These are phyloP conservation scores for Gossypium turneri DNA, from an alignment of 345 rosid genomes.

Conservation along the genomic window DNA sequence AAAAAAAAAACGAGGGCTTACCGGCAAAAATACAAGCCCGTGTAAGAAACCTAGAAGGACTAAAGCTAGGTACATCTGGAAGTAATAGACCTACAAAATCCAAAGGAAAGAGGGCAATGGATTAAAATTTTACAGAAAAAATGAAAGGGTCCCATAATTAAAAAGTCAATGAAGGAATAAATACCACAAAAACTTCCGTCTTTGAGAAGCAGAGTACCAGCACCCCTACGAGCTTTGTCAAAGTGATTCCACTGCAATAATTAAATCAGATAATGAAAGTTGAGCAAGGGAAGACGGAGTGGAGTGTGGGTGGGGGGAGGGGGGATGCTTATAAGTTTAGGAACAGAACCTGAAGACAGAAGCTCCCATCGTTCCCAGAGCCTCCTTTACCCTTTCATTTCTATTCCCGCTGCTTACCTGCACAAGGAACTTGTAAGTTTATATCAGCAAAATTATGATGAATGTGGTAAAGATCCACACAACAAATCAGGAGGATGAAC, in stretches of 20 bases:
- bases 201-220: constrained; percentile 91
- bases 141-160: neutral
- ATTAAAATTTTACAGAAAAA: neutral
- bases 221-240: constrained; percentile 93
- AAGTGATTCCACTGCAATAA: constrained; percentile 76
- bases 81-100: constrained; percentile 74
- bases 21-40: constrained; percentile 90
- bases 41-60: constrained; percentile 96
- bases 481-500: neutral
- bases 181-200: constrained; percentile 94
- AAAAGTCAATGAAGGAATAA: neutral
- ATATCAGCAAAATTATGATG: neutral
- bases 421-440: constrained; percentile 5
- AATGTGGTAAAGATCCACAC: neutral
- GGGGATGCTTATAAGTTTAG: neutral
- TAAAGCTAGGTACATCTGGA: constrained; percentile 92
- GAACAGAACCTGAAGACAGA: constrained; percentile 82
- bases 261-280: neutral
- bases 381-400: constrained; percentile 79
- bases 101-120: neutral
- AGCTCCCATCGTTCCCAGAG: constrained; percentile 91
- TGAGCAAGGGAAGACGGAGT: neutral
- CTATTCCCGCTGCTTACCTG: constrained; percentile 76
- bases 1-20: constrained; percentile 33
- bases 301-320: neutral